phyloP scores from a whole-genome alignment of 2,329 filamentous ascomycete genomes.

The Sordariomycetes sp. region DNA sequence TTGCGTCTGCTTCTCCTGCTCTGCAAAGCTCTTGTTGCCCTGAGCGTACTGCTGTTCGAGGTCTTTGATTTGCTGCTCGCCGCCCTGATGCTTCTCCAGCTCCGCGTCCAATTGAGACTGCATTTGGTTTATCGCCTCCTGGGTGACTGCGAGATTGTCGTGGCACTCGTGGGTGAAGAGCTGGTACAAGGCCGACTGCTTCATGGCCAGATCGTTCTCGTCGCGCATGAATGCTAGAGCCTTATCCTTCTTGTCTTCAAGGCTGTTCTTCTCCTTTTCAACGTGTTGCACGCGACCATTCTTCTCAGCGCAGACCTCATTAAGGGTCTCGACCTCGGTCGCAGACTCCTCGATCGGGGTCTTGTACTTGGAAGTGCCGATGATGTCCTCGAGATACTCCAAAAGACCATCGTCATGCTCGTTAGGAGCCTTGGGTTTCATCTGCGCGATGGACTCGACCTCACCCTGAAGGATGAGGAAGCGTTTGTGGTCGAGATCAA shows the following conservation, averaged over 20 bases:
- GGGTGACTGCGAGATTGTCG: conserved; percentile 79
- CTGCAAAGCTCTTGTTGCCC: conserved; percentile 75
- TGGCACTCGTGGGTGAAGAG: conserved; percentile 81
- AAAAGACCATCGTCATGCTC: conserved; percentile 95
- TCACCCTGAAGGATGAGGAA: conserved; percentile 97
- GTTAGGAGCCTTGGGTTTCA: conserved; percentile 92
- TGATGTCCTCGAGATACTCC: conserved; percentile 97
- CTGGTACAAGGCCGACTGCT: conserved; percentile 88
- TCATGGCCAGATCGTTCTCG: conserved; percentile 84
- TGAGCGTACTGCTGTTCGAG: conserved; percentile 78
- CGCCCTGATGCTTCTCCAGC: conserved; percentile 83
- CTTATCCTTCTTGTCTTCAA: conserved; percentile 96
- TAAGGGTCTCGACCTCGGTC: conserved; percentile 79
- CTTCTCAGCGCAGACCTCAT: conserved; percentile 93
- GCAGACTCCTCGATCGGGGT: conserved; percentile 91
- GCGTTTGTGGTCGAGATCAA: conserved; percentile 95
- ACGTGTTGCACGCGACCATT: conserved; percentile 93
- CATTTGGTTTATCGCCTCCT: conserved; percentile 86
- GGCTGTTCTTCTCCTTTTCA: conserved; percentile 86
- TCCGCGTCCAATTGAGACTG: conserved; percentile 80
- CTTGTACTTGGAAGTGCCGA: conserved; percentile 98
- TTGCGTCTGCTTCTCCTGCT: conserved; percentile 74
- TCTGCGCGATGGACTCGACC: conserved; percentile 96
- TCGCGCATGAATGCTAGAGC: conserved; percentile 82
- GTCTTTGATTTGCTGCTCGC: conserved; percentile 81